Conservation (phyloP, 139 green algal species). For the Pedinophyceae sp. region DNA sequence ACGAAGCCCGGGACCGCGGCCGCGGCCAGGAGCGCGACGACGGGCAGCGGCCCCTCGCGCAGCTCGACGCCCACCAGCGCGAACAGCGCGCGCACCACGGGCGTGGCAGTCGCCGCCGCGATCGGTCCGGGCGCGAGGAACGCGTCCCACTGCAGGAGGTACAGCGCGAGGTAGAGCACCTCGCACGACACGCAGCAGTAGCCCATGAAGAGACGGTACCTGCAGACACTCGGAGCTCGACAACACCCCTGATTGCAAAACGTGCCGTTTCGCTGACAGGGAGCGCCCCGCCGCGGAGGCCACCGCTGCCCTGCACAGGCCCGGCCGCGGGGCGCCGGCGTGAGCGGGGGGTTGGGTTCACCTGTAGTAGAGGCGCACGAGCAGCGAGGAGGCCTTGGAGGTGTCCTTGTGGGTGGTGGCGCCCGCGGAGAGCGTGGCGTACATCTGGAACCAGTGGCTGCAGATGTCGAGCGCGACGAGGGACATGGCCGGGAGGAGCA, state of each 20-base stretch:
- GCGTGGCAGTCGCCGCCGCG: too few species aligned
- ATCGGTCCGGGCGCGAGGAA: not conserved
- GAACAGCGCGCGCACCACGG: too few species aligned
- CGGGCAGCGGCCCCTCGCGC: slow-evolving; percentile 2
- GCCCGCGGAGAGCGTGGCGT: slow-evolving; percentile 45
- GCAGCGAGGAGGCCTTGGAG: slow-evolving; percentile 27
- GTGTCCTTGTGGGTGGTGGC: slow-evolving; percentile 58
- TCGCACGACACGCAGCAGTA: slow-evolving; percentile 83
- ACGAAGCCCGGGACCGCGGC: slow-evolving; percentile 30
- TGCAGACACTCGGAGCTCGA: too few species aligned
- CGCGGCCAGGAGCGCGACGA: slow-evolving; percentile 20
- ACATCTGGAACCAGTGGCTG: slow-evolving; percentile 89
- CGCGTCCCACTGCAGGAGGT: not conserved
- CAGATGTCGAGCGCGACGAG: slow-evolving; percentile 85
- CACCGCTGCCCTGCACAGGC: not conserved
- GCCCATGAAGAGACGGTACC: slow-evolving; percentile 84
- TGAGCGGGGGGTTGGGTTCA: too few species aligned
- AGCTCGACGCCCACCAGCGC: not conserved
- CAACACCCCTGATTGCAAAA: not conserved
- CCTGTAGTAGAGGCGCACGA: slow-evolving; percentile 87
- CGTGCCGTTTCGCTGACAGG: not conserved
- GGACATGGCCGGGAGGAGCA: slow-evolving; percentile 30
- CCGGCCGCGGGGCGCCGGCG: not conserved
- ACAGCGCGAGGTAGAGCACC: slow-evolving; percentile 42
- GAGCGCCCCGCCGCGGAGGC: not conserved